Evolutionary conservation across 139 green algal genomes (phyloP).

Genomic region (Raphidocelis subcapitata): DNA sequence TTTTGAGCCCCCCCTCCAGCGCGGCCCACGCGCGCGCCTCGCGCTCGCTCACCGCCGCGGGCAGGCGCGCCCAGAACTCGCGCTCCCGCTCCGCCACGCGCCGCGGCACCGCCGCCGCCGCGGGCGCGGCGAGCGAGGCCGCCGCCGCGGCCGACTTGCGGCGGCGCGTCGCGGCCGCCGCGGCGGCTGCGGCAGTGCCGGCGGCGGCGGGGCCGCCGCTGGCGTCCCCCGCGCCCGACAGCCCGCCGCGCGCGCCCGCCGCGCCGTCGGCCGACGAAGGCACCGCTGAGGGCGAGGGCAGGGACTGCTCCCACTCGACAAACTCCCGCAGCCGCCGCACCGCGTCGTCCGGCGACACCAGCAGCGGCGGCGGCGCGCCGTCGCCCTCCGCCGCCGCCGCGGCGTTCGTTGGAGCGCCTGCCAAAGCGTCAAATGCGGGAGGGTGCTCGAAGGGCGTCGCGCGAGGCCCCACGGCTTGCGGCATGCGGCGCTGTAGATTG

Average conservation of each 20-base stretch:
- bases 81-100: slow-evolving; percentile 16
- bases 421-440: no score
- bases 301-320: slow-evolving; percentile 41
- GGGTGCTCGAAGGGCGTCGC: no score
- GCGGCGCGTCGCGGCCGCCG: not conserved
- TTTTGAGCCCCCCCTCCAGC: slow-evolving; percentile 67
- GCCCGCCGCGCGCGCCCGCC: no score
- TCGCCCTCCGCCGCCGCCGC: slow-evolving; percentile 11
- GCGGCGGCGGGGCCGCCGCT: slow-evolving; percentile 15
- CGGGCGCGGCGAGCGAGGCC: slow-evolving; percentile 32
- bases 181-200: not conserved
- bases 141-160: not conserved
- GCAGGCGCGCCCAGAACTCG: slow-evolving; percentile 53
- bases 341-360: slow-evolving; percentile 66
- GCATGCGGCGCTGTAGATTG: not conserved
- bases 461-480: not conserved
- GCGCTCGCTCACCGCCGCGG: slow-evolving; percentile 29
- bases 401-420: no score
- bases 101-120: slow-evolving; percentile 15
- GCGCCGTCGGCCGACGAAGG: no score
- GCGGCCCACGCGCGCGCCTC: slow-evolving; percentile 61
- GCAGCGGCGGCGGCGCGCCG: slow-evolving; percentile 7
- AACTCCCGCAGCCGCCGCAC: slow-evolving; percentile 56
- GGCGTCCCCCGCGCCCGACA: slow-evolving; percentile 8
- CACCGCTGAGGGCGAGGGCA: no score